phyloP scores from a whole-genome alignment of 139 green algal species.

The Chlorella sp. region DNA sequence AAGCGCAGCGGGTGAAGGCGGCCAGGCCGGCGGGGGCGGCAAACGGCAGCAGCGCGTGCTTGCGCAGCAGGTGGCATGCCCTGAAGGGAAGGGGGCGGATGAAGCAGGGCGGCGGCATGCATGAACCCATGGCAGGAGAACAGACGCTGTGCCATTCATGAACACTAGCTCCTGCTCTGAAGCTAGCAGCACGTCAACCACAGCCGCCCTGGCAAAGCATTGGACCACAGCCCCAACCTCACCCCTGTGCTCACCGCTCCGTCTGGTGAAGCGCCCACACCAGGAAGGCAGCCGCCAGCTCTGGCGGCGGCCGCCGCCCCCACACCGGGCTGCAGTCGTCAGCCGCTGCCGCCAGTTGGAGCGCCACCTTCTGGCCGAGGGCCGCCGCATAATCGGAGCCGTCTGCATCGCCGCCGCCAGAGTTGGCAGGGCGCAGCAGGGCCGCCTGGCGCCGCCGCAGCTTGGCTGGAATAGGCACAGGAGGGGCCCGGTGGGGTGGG shows the following conservation, averaged over 20 bases:
- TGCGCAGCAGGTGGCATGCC: slow-evolving; percentile 36
- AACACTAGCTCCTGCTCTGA: neutral
- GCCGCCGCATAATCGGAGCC: slow-evolving; percentile 46
- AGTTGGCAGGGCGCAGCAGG: slow-evolving; percentile 9
- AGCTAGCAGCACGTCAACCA: neutral
- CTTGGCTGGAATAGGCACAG: slow-evolving; percentile 17
- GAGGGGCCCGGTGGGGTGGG: neutral
- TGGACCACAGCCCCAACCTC: neutral
- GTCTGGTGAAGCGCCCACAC: slow-evolving; percentile 50
- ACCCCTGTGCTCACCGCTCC: slow-evolving; percentile 2
- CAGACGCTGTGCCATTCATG: too few relatives aligned
- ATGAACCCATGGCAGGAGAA: too few relatives aligned
- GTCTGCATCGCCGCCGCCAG: slow-evolving; percentile 46
- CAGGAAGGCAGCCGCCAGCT: slow-evolving; percentile 45
- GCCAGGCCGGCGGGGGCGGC: slow-evolving; percentile 46
- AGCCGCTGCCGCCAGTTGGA: slow-evolving; percentile 31
- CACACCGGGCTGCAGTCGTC: slow-evolving; percentile 46
- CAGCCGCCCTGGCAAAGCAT: too few relatives aligned
- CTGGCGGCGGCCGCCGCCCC: neutral
- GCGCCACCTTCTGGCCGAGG: slow-evolving; percentile 44
- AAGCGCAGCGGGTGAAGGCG: slow-evolving; percentile 11
- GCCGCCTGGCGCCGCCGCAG: slow-evolving; percentile 19
- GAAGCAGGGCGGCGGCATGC: neutral
- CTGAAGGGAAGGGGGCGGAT: neutral
- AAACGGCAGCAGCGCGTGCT: slow-evolving; percentile 49